A percentile compares a stretch with the other conserved stretches of the same genome.
Conservation (phyloP, 352 stramenopile genomes). For the Phytopythium mirpurense region DNA sequence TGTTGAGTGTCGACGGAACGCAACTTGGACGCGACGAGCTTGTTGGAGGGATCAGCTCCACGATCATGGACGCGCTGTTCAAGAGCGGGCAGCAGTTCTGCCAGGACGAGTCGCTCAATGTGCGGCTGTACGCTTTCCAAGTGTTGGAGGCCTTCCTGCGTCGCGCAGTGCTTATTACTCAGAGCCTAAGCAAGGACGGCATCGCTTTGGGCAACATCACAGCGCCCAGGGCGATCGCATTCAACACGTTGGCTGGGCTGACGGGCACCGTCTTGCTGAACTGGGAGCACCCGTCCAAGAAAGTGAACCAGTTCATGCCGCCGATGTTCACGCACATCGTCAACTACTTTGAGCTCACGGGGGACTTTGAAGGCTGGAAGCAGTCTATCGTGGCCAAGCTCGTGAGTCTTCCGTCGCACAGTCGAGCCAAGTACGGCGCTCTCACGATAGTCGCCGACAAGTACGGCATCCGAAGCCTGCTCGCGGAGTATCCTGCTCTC, state of each 20-base stretch:
- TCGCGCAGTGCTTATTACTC: slow-evolving; percentile 41
- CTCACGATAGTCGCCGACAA: slow-evolving; percentile 48
- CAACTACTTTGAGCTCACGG: slow-evolving; percentile 41
- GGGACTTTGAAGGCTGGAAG: slow-evolving; percentile 45
- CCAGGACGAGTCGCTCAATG: slow-evolving; percentile 54
- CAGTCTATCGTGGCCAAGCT: slow-evolving; percentile 34
- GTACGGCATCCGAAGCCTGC: slow-evolving; percentile 35
- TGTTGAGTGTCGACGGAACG: neutral
- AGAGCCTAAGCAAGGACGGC: slow-evolving; percentile 24
- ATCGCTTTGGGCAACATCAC: neutral
- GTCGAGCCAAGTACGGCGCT: slow-evolving; percentile 65
- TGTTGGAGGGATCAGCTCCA: neutral
- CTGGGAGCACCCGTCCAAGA: slow-evolving; percentile 83
- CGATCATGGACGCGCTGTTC: slow-evolving; percentile 58
- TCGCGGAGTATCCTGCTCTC: slow-evolving; percentile 38
- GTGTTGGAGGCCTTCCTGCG: slow-evolving; percentile 74
- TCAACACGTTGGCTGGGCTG: slow-evolving; percentile 37
- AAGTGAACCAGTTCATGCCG: slow-evolving; percentile 85
- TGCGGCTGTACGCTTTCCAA: slow-evolving; percentile 76
- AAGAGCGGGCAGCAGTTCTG: slow-evolving; percentile 44
- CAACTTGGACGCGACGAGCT: neutral
- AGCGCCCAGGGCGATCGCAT: slow-evolving; percentile 9
- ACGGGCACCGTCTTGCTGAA: slow-evolving; percentile 65
- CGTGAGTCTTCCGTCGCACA: slow-evolving; percentile 50
- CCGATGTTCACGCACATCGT: slow-evolving; percentile 75